Evolutionary conservation across 345 rosid species (phyloP).

Genomic region (Jatropha curcas): DNA sequence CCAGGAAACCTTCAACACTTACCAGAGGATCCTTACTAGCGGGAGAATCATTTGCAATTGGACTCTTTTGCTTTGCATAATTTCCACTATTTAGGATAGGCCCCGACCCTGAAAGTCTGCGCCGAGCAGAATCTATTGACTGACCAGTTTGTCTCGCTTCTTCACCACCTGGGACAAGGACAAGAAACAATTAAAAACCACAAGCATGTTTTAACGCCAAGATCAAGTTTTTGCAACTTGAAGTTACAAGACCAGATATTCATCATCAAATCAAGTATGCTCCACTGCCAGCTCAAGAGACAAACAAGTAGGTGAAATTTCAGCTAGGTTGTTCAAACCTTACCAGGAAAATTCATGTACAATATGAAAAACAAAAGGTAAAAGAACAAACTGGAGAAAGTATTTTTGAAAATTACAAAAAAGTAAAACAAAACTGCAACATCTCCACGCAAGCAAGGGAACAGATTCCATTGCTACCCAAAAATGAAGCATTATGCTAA

Average conservation of each 20-base stretch:
- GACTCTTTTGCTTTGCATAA: constrained; percentile 66
- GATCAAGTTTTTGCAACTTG: not conserved
- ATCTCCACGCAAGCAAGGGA: not conserved
- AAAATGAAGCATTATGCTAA: not conserved
- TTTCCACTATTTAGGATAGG: constrained; percentile 56
- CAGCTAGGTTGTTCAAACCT: not conserved
- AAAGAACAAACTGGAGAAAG: not conserved
- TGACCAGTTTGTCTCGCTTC: constrained; percentile 48
- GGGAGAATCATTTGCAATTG: constrained; percentile 52
- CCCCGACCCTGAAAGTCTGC: constrained; percentile 78
- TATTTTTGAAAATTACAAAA: not conserved
- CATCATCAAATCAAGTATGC: not conserved
- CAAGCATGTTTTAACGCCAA: not conserved
- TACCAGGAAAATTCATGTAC: not conserved
- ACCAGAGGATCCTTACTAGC: constrained; percentile 59
- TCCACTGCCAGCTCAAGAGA: not conserved
- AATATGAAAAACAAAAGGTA: too few species aligned
- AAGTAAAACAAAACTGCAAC: not conserved
- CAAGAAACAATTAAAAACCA: not conserved
- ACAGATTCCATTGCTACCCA: not conserved
- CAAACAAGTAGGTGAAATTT: not conserved
- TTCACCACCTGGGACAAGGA: constrained; percentile 38
- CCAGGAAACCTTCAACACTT: constrained; percentile 7
- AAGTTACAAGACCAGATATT: not conserved
- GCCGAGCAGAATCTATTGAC: constrained; percentile 66